Percentiles rank a stretch among this genome's conserved stretches.
phyloP scores from a whole-genome alignment of 2,329 filamentous ascomycete genomes.

The Ophioceras dolichostomum region DNA sequence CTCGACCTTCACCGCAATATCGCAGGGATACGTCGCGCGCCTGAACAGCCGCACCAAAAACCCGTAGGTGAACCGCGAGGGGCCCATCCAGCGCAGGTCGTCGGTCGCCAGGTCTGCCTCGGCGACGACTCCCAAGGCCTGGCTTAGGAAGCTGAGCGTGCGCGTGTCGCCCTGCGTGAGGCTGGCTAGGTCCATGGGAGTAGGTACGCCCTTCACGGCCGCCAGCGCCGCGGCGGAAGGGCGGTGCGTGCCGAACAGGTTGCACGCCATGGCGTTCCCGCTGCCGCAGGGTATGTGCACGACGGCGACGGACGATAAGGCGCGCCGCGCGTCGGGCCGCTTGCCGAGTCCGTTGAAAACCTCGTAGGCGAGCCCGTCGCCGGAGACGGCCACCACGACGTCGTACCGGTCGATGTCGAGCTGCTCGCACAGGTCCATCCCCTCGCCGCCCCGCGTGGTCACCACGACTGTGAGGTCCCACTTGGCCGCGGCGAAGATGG shows the following conservation, averaged over 20 bases:
- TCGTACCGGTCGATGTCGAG: constrained; percentile 74
- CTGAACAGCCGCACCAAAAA: constrained; percentile 65
- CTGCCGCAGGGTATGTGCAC: constrained; percentile 85
- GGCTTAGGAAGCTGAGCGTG: constrained; percentile 79
- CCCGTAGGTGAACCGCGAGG: constrained; percentile 72
- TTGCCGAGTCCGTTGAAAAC: constrained; percentile 86
- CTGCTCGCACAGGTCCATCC: constrained; percentile 60
- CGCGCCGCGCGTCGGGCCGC: constrained; percentile 60
- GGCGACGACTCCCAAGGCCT: constrained; percentile 79
- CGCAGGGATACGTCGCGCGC: constrained; percentile 75
- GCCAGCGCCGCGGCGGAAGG: constrained; percentile 66
- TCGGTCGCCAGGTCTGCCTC: constrained; percentile 87
- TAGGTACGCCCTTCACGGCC: constrained; percentile 79
- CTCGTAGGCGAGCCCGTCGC: constrained; percentile 84
- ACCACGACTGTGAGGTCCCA: constrained; percentile 63
- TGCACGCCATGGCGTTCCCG: constrained; percentile 88
- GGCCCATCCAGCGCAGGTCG: constrained; percentile 85
- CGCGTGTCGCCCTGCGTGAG: constrained; percentile 70
- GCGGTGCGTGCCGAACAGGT: constrained; percentile 70
- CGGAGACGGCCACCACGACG: constrained; percentile 78
- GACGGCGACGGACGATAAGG: constrained; percentile 66
- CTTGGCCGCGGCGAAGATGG: constrained; percentile 70
- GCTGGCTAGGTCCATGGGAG: constrained; percentile 73
- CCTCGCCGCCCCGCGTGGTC: constrained; percentile 65
- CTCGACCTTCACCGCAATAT: constrained; percentile 75